Base-by-base conservation (phyloP, 2,329 filamentous ascomycete species). In the Penicillium brasilianum region DNA sequence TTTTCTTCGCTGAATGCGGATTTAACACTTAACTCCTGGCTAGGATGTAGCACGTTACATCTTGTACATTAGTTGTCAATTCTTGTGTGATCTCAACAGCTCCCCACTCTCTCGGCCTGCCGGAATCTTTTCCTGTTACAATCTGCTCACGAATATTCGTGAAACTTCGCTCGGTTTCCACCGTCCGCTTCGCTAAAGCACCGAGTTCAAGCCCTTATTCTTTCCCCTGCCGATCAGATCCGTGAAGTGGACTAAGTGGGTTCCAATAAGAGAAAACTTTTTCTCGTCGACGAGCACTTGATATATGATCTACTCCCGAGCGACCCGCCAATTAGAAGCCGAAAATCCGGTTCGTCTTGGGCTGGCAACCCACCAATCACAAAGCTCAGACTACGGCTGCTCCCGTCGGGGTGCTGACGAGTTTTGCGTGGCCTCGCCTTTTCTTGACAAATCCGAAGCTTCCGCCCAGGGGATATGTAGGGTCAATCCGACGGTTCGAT, bases 311-410 rank as follows among this genome's bases (percentile, higher is more conserved):
- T 34, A 13, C 6, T 22, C 11, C 8, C n/a, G 10, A 6, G 44
- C n/a, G 16, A 30, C 32, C 13, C 50, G 50, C 34, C 50, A 52
- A 52, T 52, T 20, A 52, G 5, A 25, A 16, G 8, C 9, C 32
- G 13, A 37, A n/a, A 10, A 16, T 20, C 34, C 16, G 14, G 13
- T n/a, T 46, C 43, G 16, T 2, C 43, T 37, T 36, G 49, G 32
- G 32, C 32, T 22, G 32, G 7, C 49, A 37, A 52, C 49, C 49
- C 50, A 52, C 50, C 50, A 52, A 52, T 52, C 50, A 52, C 7
- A 10, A 25, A 48, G 44, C 44, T 34, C 14, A 9, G 18, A 20
- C 9, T 3, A 37, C 50, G 50, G 50, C 32, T 52, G 36, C 36
- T 52, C 50, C 34, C 50, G 50, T 39, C 32, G 20, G 18, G 18